Evolutionary conservation across 1,284 basidiomycete species (phyloP), one percentile per base, ranked within the genome.

Genomic region (Termitomyces sp.): DNA sequence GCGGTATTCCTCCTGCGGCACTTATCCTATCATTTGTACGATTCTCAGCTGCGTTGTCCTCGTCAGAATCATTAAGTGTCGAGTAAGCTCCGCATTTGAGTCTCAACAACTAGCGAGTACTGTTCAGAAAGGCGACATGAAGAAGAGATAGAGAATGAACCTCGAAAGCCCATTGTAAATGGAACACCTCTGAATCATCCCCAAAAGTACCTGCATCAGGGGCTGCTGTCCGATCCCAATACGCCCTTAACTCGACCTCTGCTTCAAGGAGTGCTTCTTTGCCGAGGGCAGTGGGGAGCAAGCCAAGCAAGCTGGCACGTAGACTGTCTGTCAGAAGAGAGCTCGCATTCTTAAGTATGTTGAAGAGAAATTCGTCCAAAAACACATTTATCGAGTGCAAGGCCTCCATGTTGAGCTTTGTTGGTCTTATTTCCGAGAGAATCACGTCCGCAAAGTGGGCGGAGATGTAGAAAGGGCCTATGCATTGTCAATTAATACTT

Each of bases 251-350:
- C 72, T 96, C 94, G 47, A 97, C 77, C 67, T 97, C 94, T 0
- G 94, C 94, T 72, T 96, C 94, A 42, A 92, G 74, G n/a, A 95
- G 75, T 5, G 92, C 92, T 65, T 93, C 89, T 70, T 94, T 92
- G 31, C 92, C 93, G 38, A 95, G 76, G 46, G 81, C 75, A 3
- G 88, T 88, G 17, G 90, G 87, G 33, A 95, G 76, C 28, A 92
- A 76, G 62, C 79, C 83, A 51, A 88, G 78, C 28, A 95, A 71
- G 49, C 85, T 88, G 1, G 78, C 76, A 61, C 92, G 87, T 58
- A 97, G 76, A 60, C 84, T 84, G 54, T 86, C 81, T 2, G 91
- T 88, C 43, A 83, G 75, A 53, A 94, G 75, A n/a, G 90, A 88
- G 60, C 82, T 76, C 2, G 93, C 76, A n/a, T 80, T 74, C 54